Conservation (phyloP, 306 rosid genomes). For the Vicia faba region DNA sequence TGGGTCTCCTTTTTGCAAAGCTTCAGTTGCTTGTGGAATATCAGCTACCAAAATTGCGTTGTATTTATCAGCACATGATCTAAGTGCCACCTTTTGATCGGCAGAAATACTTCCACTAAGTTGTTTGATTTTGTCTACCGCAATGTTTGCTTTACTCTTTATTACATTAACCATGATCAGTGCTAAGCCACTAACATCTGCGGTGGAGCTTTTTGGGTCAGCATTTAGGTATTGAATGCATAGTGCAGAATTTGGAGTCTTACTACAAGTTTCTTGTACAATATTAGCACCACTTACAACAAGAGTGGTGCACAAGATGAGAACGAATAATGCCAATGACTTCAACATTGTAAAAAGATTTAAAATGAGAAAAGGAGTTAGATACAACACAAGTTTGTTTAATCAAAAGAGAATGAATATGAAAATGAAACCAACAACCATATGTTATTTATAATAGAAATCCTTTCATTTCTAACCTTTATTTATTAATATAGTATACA, state of each 20-base stretch:
- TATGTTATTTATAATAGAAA: no score
- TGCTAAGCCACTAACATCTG: slow-evolving; percentile 45
- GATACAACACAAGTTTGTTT: no score
- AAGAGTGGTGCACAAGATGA: slow-evolving; percentile 15
- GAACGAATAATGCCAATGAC: neutral
- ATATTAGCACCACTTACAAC: slow-evolving; percentile 8
- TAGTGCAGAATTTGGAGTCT: slow-evolving; percentile 44
- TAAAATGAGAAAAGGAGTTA: no score
- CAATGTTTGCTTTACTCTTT: slow-evolving; percentile 34
- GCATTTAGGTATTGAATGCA: slow-evolving; percentile 43
- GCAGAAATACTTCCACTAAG: neutral
- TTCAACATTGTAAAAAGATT: no score
- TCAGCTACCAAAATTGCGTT: slow-evolving; percentile 37
- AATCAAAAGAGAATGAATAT: no score
- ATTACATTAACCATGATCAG: slow-evolving; percentile 44
- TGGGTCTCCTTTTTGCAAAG: slow-evolving; percentile 39
- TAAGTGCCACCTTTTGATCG: slow-evolving; percentile 4
- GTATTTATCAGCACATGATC: slow-evolving; percentile 30
- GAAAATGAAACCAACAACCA: no score
- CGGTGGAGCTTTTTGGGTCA: slow-evolving; percentile 33
- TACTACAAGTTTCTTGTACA: slow-evolving; percentile 43
- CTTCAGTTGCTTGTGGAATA: slow-evolving; percentile 41
- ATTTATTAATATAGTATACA: no score
- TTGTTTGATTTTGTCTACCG: slow-evolving; percentile 5
- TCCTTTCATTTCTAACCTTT: no score